These are phyloP conservation scores for Eimeria tenella DNA, from an alignment of 169 alveolate species.

Conservation along the genomic window DNA sequence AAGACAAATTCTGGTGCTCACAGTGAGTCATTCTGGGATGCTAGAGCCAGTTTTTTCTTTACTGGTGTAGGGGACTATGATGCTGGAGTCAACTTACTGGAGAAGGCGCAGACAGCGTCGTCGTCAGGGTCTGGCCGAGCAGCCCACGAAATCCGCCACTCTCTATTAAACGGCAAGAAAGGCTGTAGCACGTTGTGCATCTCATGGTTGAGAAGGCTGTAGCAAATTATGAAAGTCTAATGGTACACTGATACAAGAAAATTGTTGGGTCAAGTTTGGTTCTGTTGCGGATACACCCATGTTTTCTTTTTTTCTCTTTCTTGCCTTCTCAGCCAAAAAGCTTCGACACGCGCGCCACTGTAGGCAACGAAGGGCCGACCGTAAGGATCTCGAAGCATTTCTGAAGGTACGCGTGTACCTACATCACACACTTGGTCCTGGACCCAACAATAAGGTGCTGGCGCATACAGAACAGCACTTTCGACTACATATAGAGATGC, in stretches of 20 bases:
- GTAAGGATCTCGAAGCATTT: constrained; percentile 50
- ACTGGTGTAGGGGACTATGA: constrained; percentile 49
- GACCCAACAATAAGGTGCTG: too few species aligned
- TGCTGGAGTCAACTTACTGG: constrained; percentile 37
- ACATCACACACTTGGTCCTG: too few species aligned
- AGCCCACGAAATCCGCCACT: constrained; percentile 58
- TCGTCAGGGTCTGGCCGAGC: constrained; percentile 61
- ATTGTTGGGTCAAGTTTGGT: too few species aligned
- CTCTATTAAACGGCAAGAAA: constrained; percentile 58
- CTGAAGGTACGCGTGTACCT: constrained; percentile 28
- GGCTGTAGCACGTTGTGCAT: neutral
- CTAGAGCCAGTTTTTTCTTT: neutral
- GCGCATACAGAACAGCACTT: too few species aligned
- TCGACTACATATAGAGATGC: too few species aligned
- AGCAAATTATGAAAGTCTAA: too few species aligned
- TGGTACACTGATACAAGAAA: too few species aligned
- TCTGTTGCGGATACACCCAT: too few species aligned
- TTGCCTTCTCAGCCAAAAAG: constrained; percentile 43
- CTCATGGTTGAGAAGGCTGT: too few species aligned
- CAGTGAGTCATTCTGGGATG: neutral
- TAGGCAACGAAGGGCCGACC: constrained; percentile 49
- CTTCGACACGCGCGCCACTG: constrained; percentile 11
- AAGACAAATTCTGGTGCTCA: too few species aligned
- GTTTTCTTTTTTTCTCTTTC: too few species aligned
- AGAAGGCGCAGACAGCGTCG: constrained; percentile 64